phyloP scores from a whole-genome alignment of 176 grass and related monocot species.

The Puccinellia tenuiflora region DNA sequence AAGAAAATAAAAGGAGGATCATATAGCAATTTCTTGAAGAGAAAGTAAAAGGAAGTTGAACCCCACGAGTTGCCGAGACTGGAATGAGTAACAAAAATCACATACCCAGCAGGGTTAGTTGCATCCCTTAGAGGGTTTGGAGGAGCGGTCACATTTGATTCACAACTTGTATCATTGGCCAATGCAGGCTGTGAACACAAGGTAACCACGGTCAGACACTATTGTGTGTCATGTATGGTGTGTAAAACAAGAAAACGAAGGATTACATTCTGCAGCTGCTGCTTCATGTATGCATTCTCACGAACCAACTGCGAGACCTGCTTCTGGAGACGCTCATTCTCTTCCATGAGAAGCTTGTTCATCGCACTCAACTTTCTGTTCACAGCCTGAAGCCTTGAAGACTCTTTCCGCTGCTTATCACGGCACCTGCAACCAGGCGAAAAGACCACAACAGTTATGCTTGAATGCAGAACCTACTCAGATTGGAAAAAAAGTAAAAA shows the following conservation, averaged over 20 bases:
- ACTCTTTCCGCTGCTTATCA: conserved; percentile 90
- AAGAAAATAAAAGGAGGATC: not conserved
- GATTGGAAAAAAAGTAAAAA: not conserved
- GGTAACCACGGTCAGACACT: not conserved
- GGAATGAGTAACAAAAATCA: not conserved
- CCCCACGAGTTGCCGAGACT: not conserved
- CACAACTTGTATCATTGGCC: conserved; percentile 80
- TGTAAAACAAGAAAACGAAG: not conserved
- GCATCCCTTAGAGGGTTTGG: conserved; percentile 73
- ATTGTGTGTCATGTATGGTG: not conserved
- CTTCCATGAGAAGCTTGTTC: conserved; percentile 99
- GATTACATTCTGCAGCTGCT: conserved; percentile 86
- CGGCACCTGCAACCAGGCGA: conserved; percentile 56
- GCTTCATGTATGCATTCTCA: conserved; percentile 88
- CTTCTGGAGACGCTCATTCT: conserved; percentile 96
- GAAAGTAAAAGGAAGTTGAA: not conserved
- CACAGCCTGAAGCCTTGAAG: conserved; percentile 87
- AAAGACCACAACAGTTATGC: not conserved
- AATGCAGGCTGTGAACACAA: conserved; percentile 47
- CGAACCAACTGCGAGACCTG: conserved; percentile 88
- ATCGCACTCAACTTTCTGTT: conserved; percentile 95
- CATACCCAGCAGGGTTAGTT: conserved; percentile 94
- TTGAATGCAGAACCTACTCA: not conserved
- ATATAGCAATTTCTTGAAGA: not conserved
- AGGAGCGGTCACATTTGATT: conserved; percentile 77